A percentile compares a stretch with the other conserved stretches of the same genome.
These are phyloP conservation scores for Crepidotus variabilis DNA, from an alignment of 768 basidiomycete genomes.

Conservation along the genomic window DNA sequence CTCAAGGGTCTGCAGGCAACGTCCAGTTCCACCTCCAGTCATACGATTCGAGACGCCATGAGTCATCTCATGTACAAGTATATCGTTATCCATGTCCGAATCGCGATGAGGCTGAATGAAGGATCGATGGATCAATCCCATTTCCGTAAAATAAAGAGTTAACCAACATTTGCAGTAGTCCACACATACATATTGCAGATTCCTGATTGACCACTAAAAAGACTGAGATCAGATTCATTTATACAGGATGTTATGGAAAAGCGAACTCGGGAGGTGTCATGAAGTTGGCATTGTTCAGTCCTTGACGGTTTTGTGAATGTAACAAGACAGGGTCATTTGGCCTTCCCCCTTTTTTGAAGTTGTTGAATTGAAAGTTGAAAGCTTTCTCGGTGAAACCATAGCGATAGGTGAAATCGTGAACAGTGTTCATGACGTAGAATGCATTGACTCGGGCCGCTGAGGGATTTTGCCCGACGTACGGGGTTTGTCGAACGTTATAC, in stretches of 20 bases:
- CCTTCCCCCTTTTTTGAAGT: slow-evolving; percentile 35
- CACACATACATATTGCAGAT: slow-evolving; percentile 24
- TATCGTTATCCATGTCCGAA: slow-evolving; percentile 56
- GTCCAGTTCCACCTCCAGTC: slow-evolving; percentile 51
- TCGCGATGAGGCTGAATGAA: slow-evolving; percentile 20
- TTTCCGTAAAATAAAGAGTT: not conserved
- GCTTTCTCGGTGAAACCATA: slow-evolving; percentile 50
- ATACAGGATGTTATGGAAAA: not conserved
- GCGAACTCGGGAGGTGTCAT: slow-evolving; percentile 37
- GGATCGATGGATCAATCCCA: not conserved
- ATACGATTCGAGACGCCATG: slow-evolving; percentile 45
- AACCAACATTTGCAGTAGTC: slow-evolving; percentile 16
- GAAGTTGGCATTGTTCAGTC: slow-evolving; percentile 41
- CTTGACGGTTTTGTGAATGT: slow-evolving; percentile 40
- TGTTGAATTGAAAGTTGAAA: slow-evolving; percentile 49
- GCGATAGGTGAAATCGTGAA: slow-evolving; percentile 38
- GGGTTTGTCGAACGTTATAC: slow-evolving; percentile 25
- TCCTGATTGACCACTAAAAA: slow-evolving; percentile 33
- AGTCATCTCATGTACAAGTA: slow-evolving; percentile 45
- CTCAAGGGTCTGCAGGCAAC: slow-evolving; percentile 61
- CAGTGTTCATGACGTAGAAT: slow-evolving; percentile 53
- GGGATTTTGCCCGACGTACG: slow-evolving; percentile 34
- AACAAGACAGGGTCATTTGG: not conserved
- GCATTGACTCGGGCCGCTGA: slow-evolving; percentile 45
- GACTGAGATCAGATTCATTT: not conserved